Evolutionary conservation across 2,329 filamentous ascomycete genomes (phyloP).

Genomic region (Trichoderma atrobrunneum): DNA sequence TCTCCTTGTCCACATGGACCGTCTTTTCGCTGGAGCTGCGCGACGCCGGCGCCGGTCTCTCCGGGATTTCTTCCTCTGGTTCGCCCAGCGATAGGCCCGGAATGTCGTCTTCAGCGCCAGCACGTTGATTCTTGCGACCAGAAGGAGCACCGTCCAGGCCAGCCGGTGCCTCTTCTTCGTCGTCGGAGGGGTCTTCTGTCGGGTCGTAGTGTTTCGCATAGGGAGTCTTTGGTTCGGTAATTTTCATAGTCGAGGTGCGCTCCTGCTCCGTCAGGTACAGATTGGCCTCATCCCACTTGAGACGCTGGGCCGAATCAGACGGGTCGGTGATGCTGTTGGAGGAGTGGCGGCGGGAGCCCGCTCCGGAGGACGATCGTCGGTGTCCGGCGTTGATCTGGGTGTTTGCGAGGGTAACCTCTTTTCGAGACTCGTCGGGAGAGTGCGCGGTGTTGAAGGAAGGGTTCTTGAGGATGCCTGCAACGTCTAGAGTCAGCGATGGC

Average conservation of each 20-base stretch:
- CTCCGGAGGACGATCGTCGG: slow-evolving; percentile 73
- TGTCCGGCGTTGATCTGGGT: slow-evolving; percentile 92
- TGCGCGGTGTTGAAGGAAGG: slow-evolving; percentile 60
- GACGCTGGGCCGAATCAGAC: slow-evolving; percentile 60
- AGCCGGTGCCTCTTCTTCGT: slow-evolving; percentile 42
- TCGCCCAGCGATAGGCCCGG: slow-evolving; percentile 89
- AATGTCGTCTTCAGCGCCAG: slow-evolving; percentile 67
- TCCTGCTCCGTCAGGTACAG: slow-evolving; percentile 96
- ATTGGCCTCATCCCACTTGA: slow-evolving; percentile 99
- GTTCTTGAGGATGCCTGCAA: slow-evolving; percentile 88
- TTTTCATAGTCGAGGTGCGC: slow-evolving; percentile 96
- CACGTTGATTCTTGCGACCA: slow-evolving; percentile 37
- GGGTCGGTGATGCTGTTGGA: slow-evolving; percentile 45
- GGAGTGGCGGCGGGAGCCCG: slow-evolving; percentile 70
- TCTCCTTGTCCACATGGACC: slow-evolving; percentile 73
- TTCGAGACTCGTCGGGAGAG: slow-evolving; percentile 46
- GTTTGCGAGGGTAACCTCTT: slow-evolving; percentile 90
- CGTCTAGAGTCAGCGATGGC: neutral
- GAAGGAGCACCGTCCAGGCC: slow-evolving; percentile 30
- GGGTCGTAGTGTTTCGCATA: slow-evolving; percentile 93
- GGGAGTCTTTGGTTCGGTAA: slow-evolving; percentile 96
- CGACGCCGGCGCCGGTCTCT: slow-evolving; percentile 35
- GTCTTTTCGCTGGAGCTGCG: slow-evolving; percentile 57
- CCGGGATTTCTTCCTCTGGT: slow-evolving; percentile 71
- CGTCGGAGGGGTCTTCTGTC: slow-evolving; percentile 79